Evolutionary conservation across 139 green algal species (phyloP).

Genomic region (Asterochloris sp.): DNA sequence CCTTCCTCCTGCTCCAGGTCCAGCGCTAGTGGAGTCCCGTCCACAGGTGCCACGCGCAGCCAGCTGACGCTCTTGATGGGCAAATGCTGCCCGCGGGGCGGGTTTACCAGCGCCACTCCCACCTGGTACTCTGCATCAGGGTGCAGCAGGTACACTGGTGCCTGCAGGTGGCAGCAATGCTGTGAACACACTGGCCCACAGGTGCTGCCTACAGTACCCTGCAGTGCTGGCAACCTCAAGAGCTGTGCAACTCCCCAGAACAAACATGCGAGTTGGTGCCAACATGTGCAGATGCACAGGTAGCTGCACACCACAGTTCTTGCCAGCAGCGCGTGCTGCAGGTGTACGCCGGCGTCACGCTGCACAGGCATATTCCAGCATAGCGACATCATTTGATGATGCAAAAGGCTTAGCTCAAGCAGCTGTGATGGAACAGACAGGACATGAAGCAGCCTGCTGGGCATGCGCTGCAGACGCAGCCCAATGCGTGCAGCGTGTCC

Average conservation of each 20-base stretch:
- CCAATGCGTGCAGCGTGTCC: neutral
- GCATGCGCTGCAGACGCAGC: neutral
- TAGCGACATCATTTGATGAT: neutral
- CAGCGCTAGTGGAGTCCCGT: neutral
- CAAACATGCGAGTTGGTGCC: neutral
- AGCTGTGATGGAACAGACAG: neutral
- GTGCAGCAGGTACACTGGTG: conserved; percentile 19
- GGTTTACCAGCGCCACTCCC: conserved; percentile 9
- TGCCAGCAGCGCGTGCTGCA: neutral
- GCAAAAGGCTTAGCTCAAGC: neutral
- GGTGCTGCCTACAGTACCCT: no score
- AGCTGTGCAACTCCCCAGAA: neutral
- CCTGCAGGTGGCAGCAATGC: neutral
- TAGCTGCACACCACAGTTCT: neutral
- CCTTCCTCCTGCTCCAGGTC: conserved; percentile 1
- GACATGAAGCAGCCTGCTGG: neutral
- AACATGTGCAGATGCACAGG: neutral
- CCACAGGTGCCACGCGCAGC: neutral
- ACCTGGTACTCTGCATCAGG: conserved; percentile 14
- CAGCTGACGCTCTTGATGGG: conserved; percentile 1
- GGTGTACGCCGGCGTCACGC: no score
- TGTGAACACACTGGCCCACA: no score
- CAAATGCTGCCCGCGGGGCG: neutral
- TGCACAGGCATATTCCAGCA: neutral
- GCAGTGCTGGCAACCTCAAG: no score